phyloP scores from a whole-genome alignment of 805 yeast species.

The Yarrowia osloensis region DNA sequence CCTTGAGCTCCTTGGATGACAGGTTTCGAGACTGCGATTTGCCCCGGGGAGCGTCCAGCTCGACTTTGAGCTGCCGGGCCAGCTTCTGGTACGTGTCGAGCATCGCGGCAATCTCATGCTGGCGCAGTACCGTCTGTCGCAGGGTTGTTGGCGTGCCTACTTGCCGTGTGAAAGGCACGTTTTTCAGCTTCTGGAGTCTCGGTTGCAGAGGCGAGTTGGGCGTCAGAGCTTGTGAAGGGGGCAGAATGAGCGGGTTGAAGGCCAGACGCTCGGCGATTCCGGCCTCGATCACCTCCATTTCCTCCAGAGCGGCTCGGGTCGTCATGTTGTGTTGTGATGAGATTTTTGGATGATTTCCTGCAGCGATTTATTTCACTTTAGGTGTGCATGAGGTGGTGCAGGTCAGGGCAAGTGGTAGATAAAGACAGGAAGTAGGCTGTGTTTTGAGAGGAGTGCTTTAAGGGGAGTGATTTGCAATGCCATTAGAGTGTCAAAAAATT shows the following conservation, averaged over 20 bases:
- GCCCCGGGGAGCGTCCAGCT: constrained; percentile 24
- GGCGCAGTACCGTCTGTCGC: constrained; percentile 59
- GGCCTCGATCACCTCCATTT: constrained; percentile 68
- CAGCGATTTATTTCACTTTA: not conserved
- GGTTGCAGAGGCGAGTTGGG: constrained; percentile 38
- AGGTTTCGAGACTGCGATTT: not conserved
- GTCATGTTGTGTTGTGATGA: not conserved
- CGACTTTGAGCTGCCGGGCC: constrained; percentile 28
- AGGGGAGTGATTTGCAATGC: too few species aligned
- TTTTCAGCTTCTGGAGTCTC: constrained; percentile 19
- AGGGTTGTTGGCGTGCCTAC: constrained; percentile 47
- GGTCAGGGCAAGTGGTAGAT: not conserved
- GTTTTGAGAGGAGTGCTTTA: too few species aligned
- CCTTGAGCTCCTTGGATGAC: constrained; percentile 20
- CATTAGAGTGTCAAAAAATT: too few species aligned
- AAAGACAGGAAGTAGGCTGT: too few species aligned
- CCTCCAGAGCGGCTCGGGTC: constrained; percentile 42
- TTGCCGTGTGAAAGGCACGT: constrained; percentile 35
- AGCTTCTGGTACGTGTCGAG: constrained; percentile 49
- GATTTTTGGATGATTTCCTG: too few species aligned
- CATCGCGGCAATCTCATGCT: constrained; percentile 65
- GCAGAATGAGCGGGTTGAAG: constrained; percentile 58
- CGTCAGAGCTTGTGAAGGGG: constrained; percentile 37
- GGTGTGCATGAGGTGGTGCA: too few species aligned
- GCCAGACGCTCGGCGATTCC: constrained; percentile 62